Base-by-base conservation (phyloP, 768 basidiomycete species). In the Mycena sanguinolenta region DNA sequence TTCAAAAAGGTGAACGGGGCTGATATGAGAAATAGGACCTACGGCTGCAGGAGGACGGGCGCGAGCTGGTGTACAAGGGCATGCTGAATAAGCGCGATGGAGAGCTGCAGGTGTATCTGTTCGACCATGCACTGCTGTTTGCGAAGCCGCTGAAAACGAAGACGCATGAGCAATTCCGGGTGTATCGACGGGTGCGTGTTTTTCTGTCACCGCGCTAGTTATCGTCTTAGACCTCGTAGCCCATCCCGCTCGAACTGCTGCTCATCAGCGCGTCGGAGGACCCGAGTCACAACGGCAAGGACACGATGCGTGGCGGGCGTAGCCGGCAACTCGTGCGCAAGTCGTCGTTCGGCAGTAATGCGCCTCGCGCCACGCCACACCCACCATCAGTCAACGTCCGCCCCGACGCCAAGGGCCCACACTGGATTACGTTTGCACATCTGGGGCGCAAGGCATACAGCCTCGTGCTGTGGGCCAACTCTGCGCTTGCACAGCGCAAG, bases 81-180 rank as follows among this genome's bases (percentile, higher is more conserved):
- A 82, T 90, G 30, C 84, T 99, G 73, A 98, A 95, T 78, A 95
- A 96, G 77, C 90, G 96, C 10, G 95, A 91, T 75, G 96, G 95
- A 19, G 97, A 99, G 78, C 84, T 98, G 58, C 89, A 95, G 75
- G 94, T 97, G 8, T 98, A 97, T 84, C 81, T 99, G 76, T 98
- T 99, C 77, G 98, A 99, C 79, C 98, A 99, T 80, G 96, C 96
- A 1, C 83, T 99, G 50, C 84, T 99, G 36, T 95, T 99, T 89
- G 96, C 94, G 72, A 98, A 96, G 82, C 82, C 77, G 39, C 80
- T 83, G 67, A 92, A 96, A 78, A 96, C 95, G 81, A 94, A 91
- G 81, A 96, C 96, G 78, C 91, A 92, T 59, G 97, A 98, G 74
- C 95, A 96, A 75, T 92, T 90, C 80, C 95, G 94, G 78, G 97